Base-by-base conservation (phyloP, 2,329 filamentous ascomycete genomes). In the Chlorencoelia australis region DNA sequence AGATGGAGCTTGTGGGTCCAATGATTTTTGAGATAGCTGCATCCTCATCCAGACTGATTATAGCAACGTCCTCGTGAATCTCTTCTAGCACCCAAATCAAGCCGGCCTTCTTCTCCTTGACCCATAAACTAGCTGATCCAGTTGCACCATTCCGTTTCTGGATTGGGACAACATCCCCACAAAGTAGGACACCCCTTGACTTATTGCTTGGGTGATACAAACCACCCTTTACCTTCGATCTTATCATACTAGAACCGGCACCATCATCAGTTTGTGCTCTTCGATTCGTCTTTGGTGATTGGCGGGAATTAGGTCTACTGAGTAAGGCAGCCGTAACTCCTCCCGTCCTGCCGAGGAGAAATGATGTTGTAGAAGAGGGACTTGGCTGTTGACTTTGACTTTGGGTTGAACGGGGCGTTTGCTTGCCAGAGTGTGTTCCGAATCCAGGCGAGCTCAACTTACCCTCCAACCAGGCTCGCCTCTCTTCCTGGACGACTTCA, bases 21-120 rank as follows among this genome's bases (percentile, higher is more conserved):
- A 71, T 69, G 24, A 82, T 69, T 34, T 71, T 75, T 18, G 75
- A 69, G 13, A 95, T 73, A 28, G 72, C 69, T 27, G 86, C 87
- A 18, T 85, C 78, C 39, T 87, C 79, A 54, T 93, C 83, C 14
- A 94, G 69, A 8, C 68, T 71, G 28, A 98, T 62, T 42, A 76
- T 73, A 4, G 84, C 87, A 25, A 91, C 79, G 56, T 98, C 88
- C 60, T 98, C 91, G 37, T 89, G 85, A 42, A 98, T 96, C 61
- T 98, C 91, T 58, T 98, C 91, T 2, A 98, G 64, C 7, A 98
- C 91, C 91, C 91, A 98, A 42, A 98, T 96, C 41, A 98, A 63
- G 7, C 89, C 88, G 35, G 86, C 79, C 32, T 81, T 75, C 61
- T 98, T 98, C 60, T 98, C 91, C 64, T 98, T 98, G 3, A 98